Evolutionary conservation across 805 yeast genomes (phyloP), one percentile per base, ranked within the genome.

Genomic region (Lipomyces yamanashiensis): DNA sequence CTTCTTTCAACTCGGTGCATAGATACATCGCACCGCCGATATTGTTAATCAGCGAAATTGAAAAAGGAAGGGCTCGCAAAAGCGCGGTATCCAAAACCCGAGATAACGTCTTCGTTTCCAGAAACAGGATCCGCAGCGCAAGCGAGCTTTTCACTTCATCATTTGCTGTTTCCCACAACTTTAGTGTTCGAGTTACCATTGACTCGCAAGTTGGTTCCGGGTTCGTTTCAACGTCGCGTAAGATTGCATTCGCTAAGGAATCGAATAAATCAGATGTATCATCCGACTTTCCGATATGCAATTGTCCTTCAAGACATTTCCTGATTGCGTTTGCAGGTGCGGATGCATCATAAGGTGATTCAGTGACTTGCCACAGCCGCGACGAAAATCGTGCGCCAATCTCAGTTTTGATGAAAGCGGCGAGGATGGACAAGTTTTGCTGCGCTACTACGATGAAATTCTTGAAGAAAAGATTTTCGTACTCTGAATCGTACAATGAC

Each of bases 361-460:
- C 69, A 8, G 67, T 49, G 19, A 66, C 55, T 51, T 66, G 67
- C 69, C 69, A 66, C 8, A 70, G 64, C 0, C 70, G 71, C 53
- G 80, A 78, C 12, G 86, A 72, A 1, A 73, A 70, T 0, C 76
- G 74, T 44, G 73, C 76, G 37, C 77, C 77, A 0, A 75, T 72
- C 0, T 69, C 65, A 33, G 83, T 67, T n/a, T 67, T 68, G 9
- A 74, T 72, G 1, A 71, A 58, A 0, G 82, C 75, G 47, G 81
- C 19, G 9, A 66, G 45, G 9, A 43, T 21, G 19, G 56, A 12
- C 7, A 58, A 43, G 45, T 64, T 60, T 36, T 54, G 36, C 37
- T 64, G 62, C 2, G 59, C 51, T 21, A 59, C 41, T 2, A 37
- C 33, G 7, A 54, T 47, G 7, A 66, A 51, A 23, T 63, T 69